Base-by-base conservation (phyloP, 2,329 filamentous ascomycete genomes). In the Exserohilum turcica region DNA sequence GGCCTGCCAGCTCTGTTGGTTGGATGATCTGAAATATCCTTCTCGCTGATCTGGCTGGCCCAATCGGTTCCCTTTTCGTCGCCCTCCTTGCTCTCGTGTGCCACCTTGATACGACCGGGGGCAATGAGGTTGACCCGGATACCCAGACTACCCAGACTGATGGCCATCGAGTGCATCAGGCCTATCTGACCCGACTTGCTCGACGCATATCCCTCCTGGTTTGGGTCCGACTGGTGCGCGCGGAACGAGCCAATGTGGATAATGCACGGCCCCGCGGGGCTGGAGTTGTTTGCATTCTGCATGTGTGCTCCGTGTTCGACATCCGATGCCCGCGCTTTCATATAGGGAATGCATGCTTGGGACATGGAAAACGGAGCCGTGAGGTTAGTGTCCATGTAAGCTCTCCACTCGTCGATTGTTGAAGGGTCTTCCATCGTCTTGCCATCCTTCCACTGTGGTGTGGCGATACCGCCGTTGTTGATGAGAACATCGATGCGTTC, bases 101-200 rank as follows among this genome's bases (percentile, higher is more conserved):
- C 70, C 7, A 74, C 78, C 63, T 78, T 79, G 65, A 80, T 77
- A 43, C 77, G 67, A 2, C 79, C 78, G 0, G 79, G 78, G 5
- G 78, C 75, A 28, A 80, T 71, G n/a, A 77, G 60, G 52, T 82
- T 83, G 24, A 80, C 78, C 2, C 79, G 71, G 32, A 83, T 76
- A 2, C 76, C 74, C 27, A 77, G 67, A 21, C 69, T 65, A 5
- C 74, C 75, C 28, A 82, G 65, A 43, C 75, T 78, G 29, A 80
- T 77, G 10, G 79, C 76, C 77, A 82, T 77, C 24, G 76, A 76
- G 57, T 82, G 80, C 66, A 78, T 80, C 52, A 83, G 57, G 0
- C 81, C 80, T 9, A 82, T 64, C 43, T 83, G 66, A 0, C 80
- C 81, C 3, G 80, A 78, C 66, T 83, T 84, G 9, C 77, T 80